Evolutionary conservation across 106 monocot species (phyloP).

Genomic region (Dendrobium chrysotoxum): DNA sequence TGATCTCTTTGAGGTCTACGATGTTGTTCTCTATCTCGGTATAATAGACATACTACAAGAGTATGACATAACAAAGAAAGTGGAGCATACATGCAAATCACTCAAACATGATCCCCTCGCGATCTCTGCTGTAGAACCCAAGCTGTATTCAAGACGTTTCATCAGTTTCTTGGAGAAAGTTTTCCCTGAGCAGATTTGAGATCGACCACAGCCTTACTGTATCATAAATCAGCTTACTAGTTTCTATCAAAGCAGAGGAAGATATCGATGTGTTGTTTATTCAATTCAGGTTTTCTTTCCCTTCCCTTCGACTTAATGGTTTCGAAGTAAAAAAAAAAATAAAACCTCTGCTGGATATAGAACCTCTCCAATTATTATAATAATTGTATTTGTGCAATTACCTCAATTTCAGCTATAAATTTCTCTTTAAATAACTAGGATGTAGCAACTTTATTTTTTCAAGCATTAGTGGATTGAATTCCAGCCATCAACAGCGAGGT

Average conservation of each 20-base stretch:
- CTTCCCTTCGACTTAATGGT: neutral
- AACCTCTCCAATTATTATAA: neutral
- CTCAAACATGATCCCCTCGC: conserved; percentile 70
- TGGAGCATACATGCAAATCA: conserved; percentile 75
- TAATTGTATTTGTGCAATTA: neutral
- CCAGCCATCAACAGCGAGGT: neutral
- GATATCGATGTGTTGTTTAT: neutral
- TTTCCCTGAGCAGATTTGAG: conserved; percentile 59
- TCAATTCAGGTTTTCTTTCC: neutral
- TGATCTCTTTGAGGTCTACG: conserved; percentile 51
- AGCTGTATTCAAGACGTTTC: conserved; percentile 67
- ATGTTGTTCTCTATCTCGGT: conserved; percentile 92
- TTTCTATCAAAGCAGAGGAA: neutral
- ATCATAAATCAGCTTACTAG: neutral
- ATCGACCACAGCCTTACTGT: neutral
- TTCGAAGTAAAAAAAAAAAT: neutral
- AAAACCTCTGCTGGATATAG: neutral
- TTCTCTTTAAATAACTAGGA: neutral
- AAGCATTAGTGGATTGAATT: neutral
- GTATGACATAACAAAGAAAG: conserved; percentile 75
- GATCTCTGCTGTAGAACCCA: conserved; percentile 81
- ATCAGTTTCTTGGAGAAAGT: conserved; percentile 81
- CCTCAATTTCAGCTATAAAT: neutral
- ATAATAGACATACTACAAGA: conserved; percentile 95
- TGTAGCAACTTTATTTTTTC: neutral